phyloP scores from a whole-genome alignment of 1,284 basidiomycete species.

The Cronartium ribicola region DNA sequence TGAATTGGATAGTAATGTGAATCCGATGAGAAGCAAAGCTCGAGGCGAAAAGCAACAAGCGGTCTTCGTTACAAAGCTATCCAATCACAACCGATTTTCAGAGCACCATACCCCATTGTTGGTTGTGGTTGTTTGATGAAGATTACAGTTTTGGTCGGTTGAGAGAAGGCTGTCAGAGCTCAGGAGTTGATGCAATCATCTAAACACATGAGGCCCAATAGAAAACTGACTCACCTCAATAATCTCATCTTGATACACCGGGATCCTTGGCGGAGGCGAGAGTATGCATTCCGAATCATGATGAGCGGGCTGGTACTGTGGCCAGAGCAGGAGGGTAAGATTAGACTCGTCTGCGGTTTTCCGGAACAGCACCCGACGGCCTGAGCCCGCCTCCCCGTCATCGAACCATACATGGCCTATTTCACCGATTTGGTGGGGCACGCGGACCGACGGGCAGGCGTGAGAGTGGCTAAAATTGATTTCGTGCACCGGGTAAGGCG shows the following conservation, averaged over 20 bases:
- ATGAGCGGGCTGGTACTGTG: not conserved
- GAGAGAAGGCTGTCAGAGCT: not conserved
- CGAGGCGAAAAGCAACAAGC: not conserved
- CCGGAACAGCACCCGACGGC: not conserved
- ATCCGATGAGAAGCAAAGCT: not conserved
- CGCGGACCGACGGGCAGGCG: not conserved
- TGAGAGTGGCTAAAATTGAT: conserved; percentile 1
- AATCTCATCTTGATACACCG: not conserved
- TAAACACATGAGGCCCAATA: not conserved
- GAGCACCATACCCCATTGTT: no score
- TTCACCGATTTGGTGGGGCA: not conserved
- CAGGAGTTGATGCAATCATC: not conserved
- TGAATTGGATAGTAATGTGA: not conserved
- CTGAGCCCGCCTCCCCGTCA: not conserved
- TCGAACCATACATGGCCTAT: not conserved
- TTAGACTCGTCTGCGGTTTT: not conserved
- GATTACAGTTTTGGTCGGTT: no score
- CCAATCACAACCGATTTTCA: not conserved
- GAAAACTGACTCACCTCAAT: not conserved
- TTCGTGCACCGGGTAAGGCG: not conserved
- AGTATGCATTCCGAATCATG: not conserved
- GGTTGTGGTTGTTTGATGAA: no score
- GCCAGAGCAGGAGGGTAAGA: not conserved
- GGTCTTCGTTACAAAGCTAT: conserved; percentile 2
- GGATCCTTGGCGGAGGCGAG: not conserved